These are phyloP conservation scores for Gentiana dahurica DNA, from an alignment of 257 asterid species.

Conservation along the genomic window DNA sequence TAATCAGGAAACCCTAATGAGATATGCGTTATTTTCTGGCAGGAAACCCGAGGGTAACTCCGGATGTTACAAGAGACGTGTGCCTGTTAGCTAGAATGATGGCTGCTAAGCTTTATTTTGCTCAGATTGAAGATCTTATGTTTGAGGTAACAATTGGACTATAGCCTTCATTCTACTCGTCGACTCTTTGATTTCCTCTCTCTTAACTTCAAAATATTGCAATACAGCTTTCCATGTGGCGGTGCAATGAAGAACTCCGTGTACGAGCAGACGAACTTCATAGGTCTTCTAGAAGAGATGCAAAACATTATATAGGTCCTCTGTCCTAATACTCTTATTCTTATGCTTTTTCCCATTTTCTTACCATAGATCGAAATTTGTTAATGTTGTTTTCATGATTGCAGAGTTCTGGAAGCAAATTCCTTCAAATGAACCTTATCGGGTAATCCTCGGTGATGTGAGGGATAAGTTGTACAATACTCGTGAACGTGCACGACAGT, in stretches of 20 bases:
- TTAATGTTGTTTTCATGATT: constrained; percentile 19
- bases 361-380: constrained; percentile 1
- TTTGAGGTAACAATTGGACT: constrained; percentile 49
- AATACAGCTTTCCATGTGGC: constrained; percentile 91
- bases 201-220: constrained; percentile 2
- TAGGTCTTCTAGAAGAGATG: constrained; percentile 58
- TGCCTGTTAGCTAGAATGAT: constrained; percentile 92
- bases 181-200: neutral
- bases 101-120: constrained; percentile 89
- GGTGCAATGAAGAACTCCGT: constrained; percentile 88
- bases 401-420: constrained; percentile 94
- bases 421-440: constrained; percentile 85
- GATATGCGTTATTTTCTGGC: constrained; percentile 8
- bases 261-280: constrained; percentile 63
- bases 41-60: constrained; percentile 97
- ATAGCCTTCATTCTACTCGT: neutral
- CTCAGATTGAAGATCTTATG: constrained; percentile 96
- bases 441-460: constrained; percentile 88
- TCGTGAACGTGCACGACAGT: constrained; percentile 88
- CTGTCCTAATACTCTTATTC: neutral
- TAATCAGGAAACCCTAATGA: too few species aligned
- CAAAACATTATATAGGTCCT: constrained; percentile 77
- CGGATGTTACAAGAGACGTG: constrained; percentile 93
- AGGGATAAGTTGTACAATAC: constrained; percentile 87
- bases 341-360: neutral